Evolutionary conservation across 345 rosid species (phyloP).

Genomic region (Hibiscus trionum): DNA sequence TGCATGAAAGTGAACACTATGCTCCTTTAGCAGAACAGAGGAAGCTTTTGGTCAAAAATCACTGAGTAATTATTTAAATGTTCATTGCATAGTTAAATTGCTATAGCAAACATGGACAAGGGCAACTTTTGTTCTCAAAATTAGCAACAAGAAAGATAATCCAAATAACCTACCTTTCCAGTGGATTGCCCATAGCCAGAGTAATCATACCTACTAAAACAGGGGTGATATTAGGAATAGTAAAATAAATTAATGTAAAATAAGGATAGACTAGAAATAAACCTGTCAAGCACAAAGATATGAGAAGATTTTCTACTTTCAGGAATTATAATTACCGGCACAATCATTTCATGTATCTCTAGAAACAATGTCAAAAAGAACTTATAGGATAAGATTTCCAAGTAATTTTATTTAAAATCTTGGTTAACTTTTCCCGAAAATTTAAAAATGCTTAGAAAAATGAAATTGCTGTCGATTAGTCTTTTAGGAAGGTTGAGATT

Average conservation of each 20-base stretch:
- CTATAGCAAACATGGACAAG: background rate
- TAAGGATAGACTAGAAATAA: background rate
- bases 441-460: background rate
- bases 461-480: too few species aligned
- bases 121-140: background rate
- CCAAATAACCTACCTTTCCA: conserved; percentile 58
- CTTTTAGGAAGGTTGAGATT: background rate
- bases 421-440: background rate
- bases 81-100: background rate
- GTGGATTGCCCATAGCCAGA: conserved; percentile 95
- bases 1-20: background rate
- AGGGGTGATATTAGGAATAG: conserved; percentile 13
- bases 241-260: background rate
- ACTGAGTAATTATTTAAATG: background rate
- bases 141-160: conserved; percentile 14
- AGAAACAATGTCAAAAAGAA: background rate
- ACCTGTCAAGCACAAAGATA: background rate
- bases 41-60: background rate
- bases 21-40: background rate
- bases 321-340: background rate
- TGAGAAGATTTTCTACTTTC: background rate
- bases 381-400: background rate
- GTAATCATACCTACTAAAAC: conserved; percentile 68
- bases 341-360: background rate
- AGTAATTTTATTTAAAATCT: background rate